Evolutionary conservation across 2,329 filamentous ascomycete genomes (phyloP).

Genomic region (Daldinia sp.): DNA sequence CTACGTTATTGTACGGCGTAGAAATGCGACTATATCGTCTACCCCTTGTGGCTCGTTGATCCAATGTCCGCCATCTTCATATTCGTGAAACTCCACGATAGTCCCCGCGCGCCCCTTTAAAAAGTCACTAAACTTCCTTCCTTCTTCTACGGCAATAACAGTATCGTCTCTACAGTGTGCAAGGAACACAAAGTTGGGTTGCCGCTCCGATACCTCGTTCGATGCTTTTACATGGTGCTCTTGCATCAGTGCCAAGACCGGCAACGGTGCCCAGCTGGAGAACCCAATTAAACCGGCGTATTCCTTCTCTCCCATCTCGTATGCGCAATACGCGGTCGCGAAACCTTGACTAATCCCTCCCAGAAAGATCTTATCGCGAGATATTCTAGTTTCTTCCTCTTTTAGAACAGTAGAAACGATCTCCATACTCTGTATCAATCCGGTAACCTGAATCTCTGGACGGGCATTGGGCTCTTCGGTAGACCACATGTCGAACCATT

Average conservation of each 20-base stretch:
- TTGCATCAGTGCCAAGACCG: neutral
- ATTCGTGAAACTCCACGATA: conserved; percentile 49
- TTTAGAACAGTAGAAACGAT: conserved; percentile 38
- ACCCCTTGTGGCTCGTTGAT: conserved; percentile 43
- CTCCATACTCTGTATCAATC: conserved; percentile 44
- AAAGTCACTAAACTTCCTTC: conserved; percentile 41
- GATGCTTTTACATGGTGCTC: neutral
- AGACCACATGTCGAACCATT: conserved; percentile 62
- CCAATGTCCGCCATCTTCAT: conserved; percentile 45
- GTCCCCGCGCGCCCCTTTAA: conserved; percentile 21
- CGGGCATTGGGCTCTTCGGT: conserved; percentile 59
- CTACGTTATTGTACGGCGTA: neutral
- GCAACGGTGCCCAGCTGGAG: conserved; percentile 49
- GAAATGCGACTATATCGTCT: conserved; percentile 36
- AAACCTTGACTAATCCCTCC: conserved; percentile 53
- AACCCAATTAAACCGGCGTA: conserved; percentile 50
- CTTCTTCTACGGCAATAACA: conserved; percentile 48
- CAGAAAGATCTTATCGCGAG: conserved; percentile 47
- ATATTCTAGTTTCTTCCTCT: conserved; percentile 43
- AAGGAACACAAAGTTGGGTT: conserved; percentile 45
- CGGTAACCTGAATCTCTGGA: conserved; percentile 42
- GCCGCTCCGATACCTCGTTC: neutral
- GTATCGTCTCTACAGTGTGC: conserved; percentile 49
- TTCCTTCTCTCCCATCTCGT: conserved; percentile 17
- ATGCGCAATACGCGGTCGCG: conserved; percentile 43